A percentile compares a stretch with the other conserved stretches of the same genome.
These are phyloP conservation scores for Pittosporum tobira DNA, from an alignment of 129 eudicot species.

Conservation along the genomic window DNA sequence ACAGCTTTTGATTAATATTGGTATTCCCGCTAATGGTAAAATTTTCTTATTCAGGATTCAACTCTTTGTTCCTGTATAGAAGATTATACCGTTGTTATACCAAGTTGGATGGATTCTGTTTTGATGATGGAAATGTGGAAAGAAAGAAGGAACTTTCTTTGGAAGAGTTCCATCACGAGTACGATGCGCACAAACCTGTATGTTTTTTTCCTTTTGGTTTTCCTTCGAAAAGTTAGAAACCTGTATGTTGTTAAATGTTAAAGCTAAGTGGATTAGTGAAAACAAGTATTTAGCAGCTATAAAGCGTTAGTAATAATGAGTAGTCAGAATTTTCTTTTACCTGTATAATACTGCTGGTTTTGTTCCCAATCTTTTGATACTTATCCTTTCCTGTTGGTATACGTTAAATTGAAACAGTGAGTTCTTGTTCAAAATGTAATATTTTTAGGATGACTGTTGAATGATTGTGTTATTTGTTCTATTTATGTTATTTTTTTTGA, in stretches of 20 bases:
- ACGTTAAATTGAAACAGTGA: not conserved
- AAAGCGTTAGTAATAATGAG: not conserved
- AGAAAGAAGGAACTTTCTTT: conserved; percentile 50
- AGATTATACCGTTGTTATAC: conserved; percentile 84
- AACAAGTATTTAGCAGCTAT: not conserved
- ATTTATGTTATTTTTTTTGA: not conserved
- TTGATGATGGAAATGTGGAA: conserved; percentile 85
- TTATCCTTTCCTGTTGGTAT: not conserved
- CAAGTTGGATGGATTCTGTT: conserved; percentile 66
- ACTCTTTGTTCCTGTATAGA: conserved; percentile 70
- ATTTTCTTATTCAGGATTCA: conserved; percentile 50
- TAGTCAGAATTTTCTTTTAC: not conserved
- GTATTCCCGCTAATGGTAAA: not conserved
- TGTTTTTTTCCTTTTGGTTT: conserved; percentile 2
- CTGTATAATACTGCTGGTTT: not conserved
- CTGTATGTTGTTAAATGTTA: not conserved
- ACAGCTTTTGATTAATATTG: conserved; percentile 2
- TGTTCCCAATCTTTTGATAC: not conserved
- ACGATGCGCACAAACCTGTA: conserved; percentile 79
- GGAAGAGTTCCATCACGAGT: conserved; percentile 49
- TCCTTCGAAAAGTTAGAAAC: not conserved
- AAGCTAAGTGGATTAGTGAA: not conserved
- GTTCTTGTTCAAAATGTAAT: not conserved
- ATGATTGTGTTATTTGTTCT: not conserved
- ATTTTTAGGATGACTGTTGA: not conserved